Conservation (phyloP, 352 stramenopile genomes). For the Pythium graminicola region DNA sequence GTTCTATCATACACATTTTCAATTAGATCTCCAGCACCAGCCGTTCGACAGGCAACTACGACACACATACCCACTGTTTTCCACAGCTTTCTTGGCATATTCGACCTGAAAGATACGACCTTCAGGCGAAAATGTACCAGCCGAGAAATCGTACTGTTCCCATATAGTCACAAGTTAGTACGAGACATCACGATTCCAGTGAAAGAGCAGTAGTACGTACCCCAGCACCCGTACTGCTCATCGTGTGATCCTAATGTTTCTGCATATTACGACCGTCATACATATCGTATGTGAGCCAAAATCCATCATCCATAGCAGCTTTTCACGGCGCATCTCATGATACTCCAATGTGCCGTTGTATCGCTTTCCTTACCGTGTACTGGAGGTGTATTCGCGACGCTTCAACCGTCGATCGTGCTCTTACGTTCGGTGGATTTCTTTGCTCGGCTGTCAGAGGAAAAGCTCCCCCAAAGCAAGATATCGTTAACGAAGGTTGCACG, state of each 20-base stretch:
- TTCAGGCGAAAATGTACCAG: constrained; percentile 95
- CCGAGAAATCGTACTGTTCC: constrained; percentile 76
- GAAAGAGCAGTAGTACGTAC: constrained; percentile 24
- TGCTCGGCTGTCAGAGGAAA: constrained; percentile 11
- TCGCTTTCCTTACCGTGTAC: not conserved
- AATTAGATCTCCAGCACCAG: too few species aligned
- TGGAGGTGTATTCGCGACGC: not conserved
- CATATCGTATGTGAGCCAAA: constrained; percentile 2
- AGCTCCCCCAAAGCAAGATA: constrained; percentile 18
- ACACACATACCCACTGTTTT: constrained; percentile 86
- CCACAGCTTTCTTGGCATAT: constrained; percentile 97
- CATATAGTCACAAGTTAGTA: not conserved
- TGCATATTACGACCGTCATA: not conserved
- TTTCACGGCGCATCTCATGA: not conserved
- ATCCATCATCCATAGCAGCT: not conserved
- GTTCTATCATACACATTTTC: too few species aligned
- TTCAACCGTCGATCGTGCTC: not conserved
- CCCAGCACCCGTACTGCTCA: constrained; percentile 82
- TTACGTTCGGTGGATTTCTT: constrained; percentile 14
- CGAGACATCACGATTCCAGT: not conserved
- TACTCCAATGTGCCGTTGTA: not conserved
- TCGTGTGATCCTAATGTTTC: constrained; percentile 23
- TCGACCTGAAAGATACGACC: constrained; percentile 99
- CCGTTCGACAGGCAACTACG: too few species aligned
- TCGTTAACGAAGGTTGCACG: too few species aligned